Evolutionary conservation across 768 basidiomycete genomes (phyloP).

Genomic region (Phylloporus sp.): DNA sequence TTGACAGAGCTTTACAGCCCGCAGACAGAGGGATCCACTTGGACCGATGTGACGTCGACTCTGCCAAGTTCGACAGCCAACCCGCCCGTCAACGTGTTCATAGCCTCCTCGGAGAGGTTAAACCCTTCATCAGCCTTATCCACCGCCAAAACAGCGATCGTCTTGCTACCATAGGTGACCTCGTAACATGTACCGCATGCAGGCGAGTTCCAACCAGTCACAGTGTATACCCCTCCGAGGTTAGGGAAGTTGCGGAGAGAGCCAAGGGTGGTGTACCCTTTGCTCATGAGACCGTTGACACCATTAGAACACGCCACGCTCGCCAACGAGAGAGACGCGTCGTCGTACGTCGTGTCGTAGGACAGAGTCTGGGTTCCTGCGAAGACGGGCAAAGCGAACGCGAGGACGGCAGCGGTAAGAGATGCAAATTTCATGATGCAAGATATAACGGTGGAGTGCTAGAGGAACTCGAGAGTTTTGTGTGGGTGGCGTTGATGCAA

Average conservation of each 20-base stretch:
- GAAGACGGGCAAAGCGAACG: slow-evolving; percentile 16
- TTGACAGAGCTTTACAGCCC: slow-evolving; percentile 26
- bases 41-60: slow-evolving; percentile 39
- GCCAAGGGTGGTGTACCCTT: slow-evolving; percentile 32
- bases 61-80: slow-evolving; percentile 47
- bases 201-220: slow-evolving; percentile 27
- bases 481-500: neutral
- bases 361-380: slow-evolving; percentile 18
- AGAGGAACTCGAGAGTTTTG: neutral
- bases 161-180: slow-evolving; percentile 23
- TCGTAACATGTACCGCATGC: slow-evolving; percentile 34
- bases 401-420: slow-evolving; percentile 6
- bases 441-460: neutral
- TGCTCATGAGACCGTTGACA: slow-evolving; percentile 26
- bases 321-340: slow-evolving; percentile 13
- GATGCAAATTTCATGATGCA: slow-evolving; percentile 25
- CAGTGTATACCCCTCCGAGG: slow-evolving; percentile 32
- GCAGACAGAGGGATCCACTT: slow-evolving; percentile 47
- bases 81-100: slow-evolving; percentile 50
- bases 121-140: slow-evolving; percentile 34
- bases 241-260: slow-evolving; percentile 30
- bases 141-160: slow-evolving; percentile 26
- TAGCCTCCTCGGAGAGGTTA: slow-evolving; percentile 49
- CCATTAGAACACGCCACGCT: slow-evolving; percentile 34
- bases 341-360: slow-evolving; percentile 33